Conservation (phyloP, 305 asterid species). For the Petunia hybrid region DNA sequence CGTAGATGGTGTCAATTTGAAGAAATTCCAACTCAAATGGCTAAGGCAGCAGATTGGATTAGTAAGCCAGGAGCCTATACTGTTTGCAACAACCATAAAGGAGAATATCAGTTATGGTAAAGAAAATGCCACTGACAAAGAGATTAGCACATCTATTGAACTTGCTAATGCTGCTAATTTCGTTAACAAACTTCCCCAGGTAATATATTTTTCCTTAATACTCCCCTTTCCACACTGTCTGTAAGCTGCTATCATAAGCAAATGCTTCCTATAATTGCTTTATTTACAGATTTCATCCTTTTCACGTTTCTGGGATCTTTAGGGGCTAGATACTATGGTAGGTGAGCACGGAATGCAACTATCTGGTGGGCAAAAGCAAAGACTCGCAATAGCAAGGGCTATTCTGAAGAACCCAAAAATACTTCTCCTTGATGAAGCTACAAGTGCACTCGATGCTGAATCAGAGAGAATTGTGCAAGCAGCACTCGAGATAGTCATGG, state of each 20-base stretch:
- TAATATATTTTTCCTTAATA: background rate
- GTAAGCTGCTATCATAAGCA: too few species aligned
- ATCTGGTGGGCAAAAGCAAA: slow-evolving; percentile 92
- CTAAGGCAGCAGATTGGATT: slow-evolving; percentile 71
- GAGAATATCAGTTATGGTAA: slow-evolving; percentile 75
- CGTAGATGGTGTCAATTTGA: slow-evolving; percentile 65
- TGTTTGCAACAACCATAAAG: slow-evolving; percentile 66
- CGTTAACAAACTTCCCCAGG: slow-evolving; percentile 77
- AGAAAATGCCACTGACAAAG: slow-evolving; percentile 69
- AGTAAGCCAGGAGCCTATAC: slow-evolving; percentile 77
- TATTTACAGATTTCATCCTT: background rate
- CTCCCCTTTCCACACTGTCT: too few species aligned
- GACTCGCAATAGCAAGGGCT: slow-evolving; percentile 89
- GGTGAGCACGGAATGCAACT: slow-evolving; percentile 94
- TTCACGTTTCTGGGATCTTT: background rate
- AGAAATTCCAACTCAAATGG: slow-evolving; percentile 62
- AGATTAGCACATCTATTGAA: slow-evolving; percentile 68
- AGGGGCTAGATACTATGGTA: slow-evolving; percentile 88
- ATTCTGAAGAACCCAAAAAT: slow-evolving; percentile 81
- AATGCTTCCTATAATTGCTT: too few species aligned
- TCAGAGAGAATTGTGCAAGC: slow-evolving; percentile 86
- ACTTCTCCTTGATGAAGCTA: slow-evolving; percentile 92
- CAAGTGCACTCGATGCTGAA: slow-evolving; percentile 90
- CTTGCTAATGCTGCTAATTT: slow-evolving; percentile 93
- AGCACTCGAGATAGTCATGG: slow-evolving; percentile 83